Base-by-base conservation (phyloP, 768 basidiomycete species). In the Hortiboletus campestris region DNA sequence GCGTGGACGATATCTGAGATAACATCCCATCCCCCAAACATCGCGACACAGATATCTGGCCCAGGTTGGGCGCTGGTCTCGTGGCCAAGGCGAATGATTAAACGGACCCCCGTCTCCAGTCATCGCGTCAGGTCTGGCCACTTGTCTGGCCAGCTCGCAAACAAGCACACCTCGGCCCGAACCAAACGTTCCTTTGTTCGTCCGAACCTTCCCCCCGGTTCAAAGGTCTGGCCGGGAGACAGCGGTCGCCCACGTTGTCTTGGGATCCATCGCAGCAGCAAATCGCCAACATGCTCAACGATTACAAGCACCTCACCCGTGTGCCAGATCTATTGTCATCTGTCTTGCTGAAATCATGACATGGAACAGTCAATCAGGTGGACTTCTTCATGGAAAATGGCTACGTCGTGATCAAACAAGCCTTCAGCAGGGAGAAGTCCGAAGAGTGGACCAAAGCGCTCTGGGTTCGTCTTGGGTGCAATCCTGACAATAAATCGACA, bases 351-450 rank as follows among this genome's bases (percentile, higher is more conserved):
- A 48, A 38, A n/a, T 25, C 8, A n/a, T 22, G 32, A 34, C 25
- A 25, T 20, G 38, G 46, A 41, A 36, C 17, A 56, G 47, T 22
- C 16, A 13, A 76, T 47, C 78, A 85, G 56, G 75, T 81, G n/a
- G 69, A 79, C 38, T 77, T 81, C 61, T 86, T 85, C 66, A 72
- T 86, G 41, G 74, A 81, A 55, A 70, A 83, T 56, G 84, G 84
- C 6, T 85, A 78, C 57, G 69, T 85, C 41, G 69, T 80, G 25
- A 76, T 86, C 60, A 76, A 79, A 59, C 61, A 75, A 38, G 84
- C 81, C 0, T 85, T 86, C 63, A 76, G 78, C 14, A 74, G 71
- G 58, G 79, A 80, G 64, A 75, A 80, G 57, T 49, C 51, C 19
- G 73, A 63, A 17, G 76, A 79, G n/a, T 84, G 77, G 73, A 81